These are phyloP conservation scores for Oryza coarctata DNA, from an alignment of 176 grass and related monocot genomes.

Conservation along the genomic window DNA sequence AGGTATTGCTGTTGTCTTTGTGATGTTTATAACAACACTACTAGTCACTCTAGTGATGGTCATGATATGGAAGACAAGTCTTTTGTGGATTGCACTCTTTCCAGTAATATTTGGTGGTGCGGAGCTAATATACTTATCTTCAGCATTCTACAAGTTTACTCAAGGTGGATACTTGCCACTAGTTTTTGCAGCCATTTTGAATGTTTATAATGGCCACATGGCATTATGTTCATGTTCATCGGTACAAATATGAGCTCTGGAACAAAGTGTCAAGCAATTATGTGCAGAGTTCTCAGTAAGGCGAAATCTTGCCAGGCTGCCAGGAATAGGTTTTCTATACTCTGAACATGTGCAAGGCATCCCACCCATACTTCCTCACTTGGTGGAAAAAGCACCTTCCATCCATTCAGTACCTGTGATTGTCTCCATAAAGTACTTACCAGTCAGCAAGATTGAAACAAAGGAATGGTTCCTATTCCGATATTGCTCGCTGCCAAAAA, in stretches of 20 bases:
- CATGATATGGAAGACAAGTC: conserved; percentile 63
- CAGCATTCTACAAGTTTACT: conserved; percentile 62
- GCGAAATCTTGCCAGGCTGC: conserved; percentile 37
- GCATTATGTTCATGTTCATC: conserved; percentile 67
- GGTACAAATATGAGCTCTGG: conserved; percentile 61
- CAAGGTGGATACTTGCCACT: conserved; percentile 70
- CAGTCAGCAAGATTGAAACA: conserved; percentile 58
- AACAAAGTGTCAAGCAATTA: conserved; percentile 61
- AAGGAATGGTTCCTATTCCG: conserved; percentile 59
- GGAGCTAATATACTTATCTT: conserved; percentile 66
- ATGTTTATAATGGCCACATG: conserved; percentile 72
- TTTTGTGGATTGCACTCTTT: conserved; percentile 50
- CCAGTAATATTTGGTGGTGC: conserved; percentile 44
- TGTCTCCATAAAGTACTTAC: conserved; percentile 67
- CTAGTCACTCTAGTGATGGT: conserved; percentile 65
- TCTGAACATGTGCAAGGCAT: conserved; percentile 73
- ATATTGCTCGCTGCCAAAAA: too few species aligned
- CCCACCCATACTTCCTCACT: conserved; percentile 70
- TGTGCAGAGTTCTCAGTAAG: conserved; percentile 42
- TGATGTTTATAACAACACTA: conserved; percentile 68
- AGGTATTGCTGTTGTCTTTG: conserved; percentile 80
- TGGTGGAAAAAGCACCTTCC: conserved; percentile 55
- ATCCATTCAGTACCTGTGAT: conserved; percentile 72
- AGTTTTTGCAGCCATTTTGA: conserved; percentile 49
- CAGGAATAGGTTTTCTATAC: conserved; percentile 68